These are phyloP conservation scores for Abelmoschus esculentus DNA, from an alignment of 345 rosid genomes.

Conservation along the genomic window DNA sequence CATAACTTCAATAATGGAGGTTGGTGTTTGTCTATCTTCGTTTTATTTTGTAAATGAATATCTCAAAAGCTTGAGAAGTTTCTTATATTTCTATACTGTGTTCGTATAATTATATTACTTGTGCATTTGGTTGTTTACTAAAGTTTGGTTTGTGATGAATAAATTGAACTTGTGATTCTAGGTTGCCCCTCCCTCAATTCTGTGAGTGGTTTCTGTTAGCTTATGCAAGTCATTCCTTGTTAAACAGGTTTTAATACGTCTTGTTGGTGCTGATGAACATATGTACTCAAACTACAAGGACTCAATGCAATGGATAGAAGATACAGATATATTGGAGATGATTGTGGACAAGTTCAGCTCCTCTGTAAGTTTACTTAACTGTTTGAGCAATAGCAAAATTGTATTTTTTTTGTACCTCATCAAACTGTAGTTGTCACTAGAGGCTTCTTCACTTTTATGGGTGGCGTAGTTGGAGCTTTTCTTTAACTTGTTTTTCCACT, in stretches of 20 bases:
- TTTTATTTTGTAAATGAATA: constrained; percentile 12
- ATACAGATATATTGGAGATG: constrained; percentile 80
- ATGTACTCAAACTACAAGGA: constrained; percentile 60
- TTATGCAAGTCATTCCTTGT: constrained; percentile 9
- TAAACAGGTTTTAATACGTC: constrained; percentile 71
- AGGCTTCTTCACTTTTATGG: not conserved
- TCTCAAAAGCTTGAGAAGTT: not conserved
- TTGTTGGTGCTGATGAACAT: constrained; percentile 88
- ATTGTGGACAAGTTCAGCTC: constrained; percentile 86
- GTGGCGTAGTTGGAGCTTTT: not conserved
- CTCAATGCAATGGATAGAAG: constrained; percentile 83
- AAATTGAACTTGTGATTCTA: not conserved
- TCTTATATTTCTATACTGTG: not conserved
- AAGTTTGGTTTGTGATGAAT: not conserved
- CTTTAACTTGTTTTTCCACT: not conserved
- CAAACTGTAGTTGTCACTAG: not conserved
- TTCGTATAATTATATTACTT: not conserved
- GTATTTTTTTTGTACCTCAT: not conserved
- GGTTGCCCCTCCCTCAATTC: not conserved
- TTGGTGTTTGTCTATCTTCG: constrained; percentile 22
- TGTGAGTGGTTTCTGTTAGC: not conserved
- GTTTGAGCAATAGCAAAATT: not conserved
- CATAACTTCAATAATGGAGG: constrained; percentile 95
- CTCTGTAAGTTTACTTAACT: constrained; percentile 48
- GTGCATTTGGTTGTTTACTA: not conserved